Conservation (phyloP, 2,329 filamentous ascomycete genomes). For the Diaporthe ilicicola region DNA sequence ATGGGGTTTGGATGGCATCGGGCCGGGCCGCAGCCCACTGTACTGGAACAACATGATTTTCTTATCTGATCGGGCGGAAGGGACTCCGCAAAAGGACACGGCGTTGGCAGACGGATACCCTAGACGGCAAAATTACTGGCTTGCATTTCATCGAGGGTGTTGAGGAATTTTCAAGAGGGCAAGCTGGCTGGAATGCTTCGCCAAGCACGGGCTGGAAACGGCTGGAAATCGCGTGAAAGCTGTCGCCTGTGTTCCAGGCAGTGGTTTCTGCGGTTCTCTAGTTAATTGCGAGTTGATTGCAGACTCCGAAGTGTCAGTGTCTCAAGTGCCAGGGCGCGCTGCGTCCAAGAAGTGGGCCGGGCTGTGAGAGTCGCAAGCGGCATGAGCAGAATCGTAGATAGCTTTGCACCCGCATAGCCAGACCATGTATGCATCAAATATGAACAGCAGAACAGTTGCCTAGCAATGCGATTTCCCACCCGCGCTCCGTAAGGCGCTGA, state of each 20-base stretch:
- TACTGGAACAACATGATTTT: neutral
- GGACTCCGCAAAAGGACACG: neutral
- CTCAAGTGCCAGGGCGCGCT: neutral
- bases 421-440: neutral
- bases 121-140: slow-evolving; percentile 19
- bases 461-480: neutral
- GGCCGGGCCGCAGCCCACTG: neutral
- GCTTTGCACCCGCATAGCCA: neutral
- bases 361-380: too few species aligned
- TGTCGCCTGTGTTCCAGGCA: neutral
- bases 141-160: neutral
- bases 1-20: too few species aligned
- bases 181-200: neutral
- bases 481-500: neutral
- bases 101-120: slow-evolving; percentile 28
- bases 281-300: neutral
- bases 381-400: neutral
- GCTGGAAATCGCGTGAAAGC: neutral
- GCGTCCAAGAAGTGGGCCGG: neutral
- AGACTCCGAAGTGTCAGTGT: neutral
- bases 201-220: neutral
- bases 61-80: neutral
- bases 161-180: neutral
- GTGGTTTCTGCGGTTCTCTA: neutral
- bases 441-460: neutral